Base-by-base conservation (phyloP, 192 early-diverging fungal species). In the Coemansia sp. region DNA sequence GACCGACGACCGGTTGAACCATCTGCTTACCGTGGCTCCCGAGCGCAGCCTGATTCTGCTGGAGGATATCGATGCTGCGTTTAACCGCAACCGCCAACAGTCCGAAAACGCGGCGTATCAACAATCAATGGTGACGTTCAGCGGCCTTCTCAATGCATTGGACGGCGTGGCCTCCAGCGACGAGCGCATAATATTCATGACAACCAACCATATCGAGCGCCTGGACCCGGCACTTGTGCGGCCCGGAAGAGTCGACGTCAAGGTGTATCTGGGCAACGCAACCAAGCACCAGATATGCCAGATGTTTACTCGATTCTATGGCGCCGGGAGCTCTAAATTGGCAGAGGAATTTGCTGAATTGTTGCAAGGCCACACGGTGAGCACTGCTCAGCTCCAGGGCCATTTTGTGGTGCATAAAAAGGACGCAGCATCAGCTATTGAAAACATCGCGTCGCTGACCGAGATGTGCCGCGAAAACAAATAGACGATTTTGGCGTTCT, bases 341-440 rank as follows among this genome's bases (percentile, higher is more conserved):
- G 94, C 90, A 8, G 84, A 91, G 2, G 51, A 67, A 58, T 97
- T 99, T 87, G 88, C 91, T 2, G 56, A 76, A 2, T 72, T 61
- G 25, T 59, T 89, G 12, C 64, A 71, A 22, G 84, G 83, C 32
- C 75, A 85, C 40, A 62, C 68, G 5, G 84, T 93, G 33, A 94
- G 93, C 75, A 93, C 94, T 5, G 95, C 95, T 0, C 85, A 85
- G 64, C 71, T 99, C 33, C 97, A 99, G 80, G 97, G 97, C 4
- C 97, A 99, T 80, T 99, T 99, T 89, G 93, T 96, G 8, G 77
- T 90, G 36, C 86, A 87, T 56, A 91, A 95, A 55, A 90, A 94
- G 67, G 78, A 85, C 60, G 88, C 96, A 0, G 61, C 85, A 49
- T 80, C 71, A 12, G 93, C 94, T 2, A 75, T 95, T n/a, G 79